A percentile compares a stretch with the other conserved stretches of the same genome.
Evolutionary conservation across 148 eudicot species (phyloP).

Genomic region (Rhododendron simsii): DNA sequence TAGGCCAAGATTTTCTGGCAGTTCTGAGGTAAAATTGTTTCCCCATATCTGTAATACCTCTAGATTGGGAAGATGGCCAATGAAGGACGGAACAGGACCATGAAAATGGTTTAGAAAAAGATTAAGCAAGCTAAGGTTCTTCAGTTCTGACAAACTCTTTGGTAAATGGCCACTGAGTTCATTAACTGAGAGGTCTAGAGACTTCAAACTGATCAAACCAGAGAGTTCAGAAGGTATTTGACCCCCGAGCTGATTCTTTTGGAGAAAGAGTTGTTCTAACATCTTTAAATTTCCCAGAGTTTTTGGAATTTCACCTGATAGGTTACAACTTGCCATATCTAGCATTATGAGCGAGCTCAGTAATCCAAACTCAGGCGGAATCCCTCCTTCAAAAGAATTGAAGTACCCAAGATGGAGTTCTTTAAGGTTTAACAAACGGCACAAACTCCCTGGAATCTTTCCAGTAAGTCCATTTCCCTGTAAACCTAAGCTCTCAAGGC

Average conservation of each 20-base stretch:
- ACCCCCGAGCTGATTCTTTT: constrained; percentile 40
- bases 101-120: constrained; percentile 42
- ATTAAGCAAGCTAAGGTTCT: constrained; percentile 38
- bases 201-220: constrained; percentile 29
- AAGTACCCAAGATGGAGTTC: constrained; percentile 42
- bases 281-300: constrained; percentile 42
- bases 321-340: constrained; percentile 42
- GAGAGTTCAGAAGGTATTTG: constrained; percentile 47
- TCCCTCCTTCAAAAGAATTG: constrained; percentile 53
- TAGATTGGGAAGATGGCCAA: constrained; percentile 47
- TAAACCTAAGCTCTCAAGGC: constrained; percentile 31
- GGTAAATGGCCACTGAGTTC: constrained; percentile 48
- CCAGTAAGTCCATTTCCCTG: constrained; percentile 61
- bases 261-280: constrained; percentile 47
- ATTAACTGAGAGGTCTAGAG: constrained; percentile 41
- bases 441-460: constrained; percentile 42
- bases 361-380: constrained; percentile 59
- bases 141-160: constrained; percentile 27
- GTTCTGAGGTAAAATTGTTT: constrained; percentile 34
- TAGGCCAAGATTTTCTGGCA: constrained; percentile 45
- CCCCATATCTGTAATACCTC: constrained; percentile 37
- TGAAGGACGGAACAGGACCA: constrained; percentile 40
- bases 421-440: constrained; percentile 16
- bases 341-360: constrained; percentile 28
- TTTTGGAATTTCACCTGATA: constrained; percentile 61